phyloP scores from a whole-genome alignment of 2,329 filamentous ascomycete species.

The Cryphonectria japonica region DNA sequence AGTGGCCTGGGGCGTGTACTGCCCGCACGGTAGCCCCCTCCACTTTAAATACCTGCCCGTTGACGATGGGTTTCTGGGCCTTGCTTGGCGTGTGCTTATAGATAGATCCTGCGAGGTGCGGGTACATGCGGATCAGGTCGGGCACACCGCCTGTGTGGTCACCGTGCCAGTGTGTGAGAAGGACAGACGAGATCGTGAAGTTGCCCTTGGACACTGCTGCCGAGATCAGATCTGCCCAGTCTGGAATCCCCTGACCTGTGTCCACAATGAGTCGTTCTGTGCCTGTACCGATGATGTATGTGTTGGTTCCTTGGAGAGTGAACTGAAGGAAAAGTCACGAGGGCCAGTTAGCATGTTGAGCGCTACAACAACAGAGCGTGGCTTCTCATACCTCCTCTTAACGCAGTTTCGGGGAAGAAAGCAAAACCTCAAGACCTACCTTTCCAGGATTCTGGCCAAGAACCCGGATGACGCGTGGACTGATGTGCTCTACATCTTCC shows the following conservation, averaged over 20 bases:
- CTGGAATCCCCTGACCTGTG: slow-evolving; percentile 68
- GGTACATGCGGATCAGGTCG: slow-evolving; percentile 51
- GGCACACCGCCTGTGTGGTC: slow-evolving; percentile 71
- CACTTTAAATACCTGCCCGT: slow-evolving; percentile 58
- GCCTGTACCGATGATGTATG: slow-evolving; percentile 73
- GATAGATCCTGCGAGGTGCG: slow-evolving; percentile 44
- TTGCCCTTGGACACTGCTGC: slow-evolving; percentile 36
- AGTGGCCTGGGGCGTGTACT: slow-evolving; percentile 68
- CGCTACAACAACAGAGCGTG: not conserved
- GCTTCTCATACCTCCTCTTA: not conserved
- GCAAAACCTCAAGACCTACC: slow-evolving; percentile 33
- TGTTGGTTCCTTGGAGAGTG: slow-evolving; percentile 69
- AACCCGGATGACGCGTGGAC: slow-evolving; percentile 46
- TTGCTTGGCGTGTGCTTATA: slow-evolving; percentile 41
- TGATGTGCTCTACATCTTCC: slow-evolving; percentile 41
- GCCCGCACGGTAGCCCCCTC: slow-evolving; percentile 71
- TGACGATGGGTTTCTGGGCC: slow-evolving; percentile 39
- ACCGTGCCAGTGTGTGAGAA: slow-evolving; percentile 76
- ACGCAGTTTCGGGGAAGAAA: not conserved
- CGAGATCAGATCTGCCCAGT: slow-evolving; percentile 54
- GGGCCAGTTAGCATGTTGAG: slow-evolving; percentile 3
- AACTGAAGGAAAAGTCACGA: slow-evolving; percentile 44
- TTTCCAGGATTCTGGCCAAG: slow-evolving; percentile 50
- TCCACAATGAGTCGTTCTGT: slow-evolving; percentile 68
- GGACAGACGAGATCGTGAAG: slow-evolving; percentile 46